These are phyloP conservation scores for Chlorophyllum brunneum DNA, from an alignment of 768 basidiomycete genomes.

Conservation along the genomic window DNA sequence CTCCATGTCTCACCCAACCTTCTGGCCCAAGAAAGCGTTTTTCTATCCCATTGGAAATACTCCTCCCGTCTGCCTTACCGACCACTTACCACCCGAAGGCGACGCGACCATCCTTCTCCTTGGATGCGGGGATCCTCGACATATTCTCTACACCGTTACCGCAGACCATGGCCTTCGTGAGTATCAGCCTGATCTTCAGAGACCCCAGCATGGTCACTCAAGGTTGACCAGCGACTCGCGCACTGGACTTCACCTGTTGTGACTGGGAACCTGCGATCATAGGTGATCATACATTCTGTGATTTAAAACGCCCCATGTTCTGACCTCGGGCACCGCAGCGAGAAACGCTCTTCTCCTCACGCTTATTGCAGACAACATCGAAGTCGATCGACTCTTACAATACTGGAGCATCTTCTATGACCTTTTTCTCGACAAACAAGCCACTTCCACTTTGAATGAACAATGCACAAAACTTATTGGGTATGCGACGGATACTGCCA, in stretches of 20 bases:
- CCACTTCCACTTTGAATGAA: constrained; percentile 26
- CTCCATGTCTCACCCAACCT: constrained; percentile 42
- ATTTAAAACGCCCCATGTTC: background rate
- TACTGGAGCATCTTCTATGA: constrained; percentile 50
- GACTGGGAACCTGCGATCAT: constrained; percentile 46
- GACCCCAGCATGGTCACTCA: background rate
- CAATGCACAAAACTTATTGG: constrained; percentile 38
- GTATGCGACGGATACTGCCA: constrained; percentile 25
- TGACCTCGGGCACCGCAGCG: constrained; percentile 26
- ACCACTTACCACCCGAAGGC: constrained; percentile 43
- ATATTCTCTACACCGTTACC: constrained; percentile 46
- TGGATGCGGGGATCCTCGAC: constrained; percentile 56
- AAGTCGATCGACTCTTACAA: constrained; percentile 8
- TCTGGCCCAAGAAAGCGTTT: constrained; percentile 40
- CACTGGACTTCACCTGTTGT: constrained; percentile 47
- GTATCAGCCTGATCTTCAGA: constrained; percentile 7
- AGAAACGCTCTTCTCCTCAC: constrained; percentile 46
- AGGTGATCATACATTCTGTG: constrained; percentile 26
- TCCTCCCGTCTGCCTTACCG: constrained; percentile 44
- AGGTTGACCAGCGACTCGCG: constrained; percentile 20
- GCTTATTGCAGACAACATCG: constrained; percentile 31
- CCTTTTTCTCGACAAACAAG: constrained; percentile 36
- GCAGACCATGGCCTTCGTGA: constrained; percentile 24
- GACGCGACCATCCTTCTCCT: constrained; percentile 47
- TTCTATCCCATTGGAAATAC: constrained; percentile 65